These are phyloP conservation scores for Arxiozyma slooffiae DNA, from an alignment of 1,139 yeast species.

Conservation along the genomic window DNA sequence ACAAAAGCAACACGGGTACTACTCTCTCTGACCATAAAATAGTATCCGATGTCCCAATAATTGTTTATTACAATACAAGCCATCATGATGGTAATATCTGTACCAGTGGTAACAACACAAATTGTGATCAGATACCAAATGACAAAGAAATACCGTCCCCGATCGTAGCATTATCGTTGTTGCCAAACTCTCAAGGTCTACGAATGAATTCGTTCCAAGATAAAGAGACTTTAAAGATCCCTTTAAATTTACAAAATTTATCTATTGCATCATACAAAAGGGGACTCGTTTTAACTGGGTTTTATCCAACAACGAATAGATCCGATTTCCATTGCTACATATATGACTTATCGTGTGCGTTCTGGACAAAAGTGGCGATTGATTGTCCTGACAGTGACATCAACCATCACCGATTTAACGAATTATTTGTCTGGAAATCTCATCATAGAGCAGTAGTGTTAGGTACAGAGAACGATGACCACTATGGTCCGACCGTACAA, in stretches of 20 bases:
- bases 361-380: constrained; percentile 55
- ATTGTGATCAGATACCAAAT: not conserved
- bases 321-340: constrained; percentile 47
- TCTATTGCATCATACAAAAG: constrained; percentile 57
- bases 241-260: constrained; percentile 40
- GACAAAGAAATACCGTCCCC: constrained; percentile 15
- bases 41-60: not conserved
- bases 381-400: constrained; percentile 44
- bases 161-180: constrained; percentile 28
- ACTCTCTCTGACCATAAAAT: not conserved
- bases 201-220: constrained; percentile 17
- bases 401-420: constrained; percentile 54
- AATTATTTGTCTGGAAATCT: constrained; percentile 63
- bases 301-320: constrained; percentile 32
- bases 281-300: constrained; percentile 53
- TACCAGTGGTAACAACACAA: not conserved
- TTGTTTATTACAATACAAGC: not conserved
- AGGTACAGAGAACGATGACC: constrained; percentile 41
- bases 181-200: constrained; percentile 27
- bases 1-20: not conserved
- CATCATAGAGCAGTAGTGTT: constrained; percentile 56
- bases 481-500: constrained; percentile 45
- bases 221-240: constrained; percentile 13
- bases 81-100: not conserved
- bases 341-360: constrained; percentile 50